Evolutionary conservation across 306 rosid genomes (phyloP).

Genomic region (Geum urbanum): DNA sequence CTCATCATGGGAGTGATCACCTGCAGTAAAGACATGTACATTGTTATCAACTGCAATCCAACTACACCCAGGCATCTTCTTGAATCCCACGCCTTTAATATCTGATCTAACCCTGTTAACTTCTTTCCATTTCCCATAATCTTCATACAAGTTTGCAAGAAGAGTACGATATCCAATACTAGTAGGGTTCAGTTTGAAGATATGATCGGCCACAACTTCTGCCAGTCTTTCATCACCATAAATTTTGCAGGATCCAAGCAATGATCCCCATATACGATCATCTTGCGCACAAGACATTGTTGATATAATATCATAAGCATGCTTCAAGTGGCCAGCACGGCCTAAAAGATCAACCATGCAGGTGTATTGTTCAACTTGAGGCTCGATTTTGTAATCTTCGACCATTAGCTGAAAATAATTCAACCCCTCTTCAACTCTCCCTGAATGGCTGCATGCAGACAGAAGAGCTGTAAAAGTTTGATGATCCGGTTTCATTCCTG

Average conservation of each 20-base stretch:
- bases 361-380: constrained; percentile 39
- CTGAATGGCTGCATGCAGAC: constrained; percentile 38
- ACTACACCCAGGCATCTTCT: constrained; percentile 38
- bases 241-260: constrained; percentile 42
- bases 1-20: constrained; percentile 33
- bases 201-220: constrained; percentile 29
- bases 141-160: constrained; percentile 41
- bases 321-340: constrained; percentile 35
- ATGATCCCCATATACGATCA: constrained; percentile 42
- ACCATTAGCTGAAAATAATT: constrained; percentile 28
- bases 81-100: constrained; percentile 32
- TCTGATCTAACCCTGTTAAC: constrained; percentile 28
- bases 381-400: constrained; percentile 28
- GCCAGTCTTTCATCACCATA: constrained; percentile 34
- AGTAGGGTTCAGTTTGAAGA: constrained; percentile 30
- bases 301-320: constrained; percentile 38
- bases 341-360: constrained; percentile 47
- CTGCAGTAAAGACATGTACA: constrained; percentile 24
- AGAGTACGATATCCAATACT: constrained; percentile 38
- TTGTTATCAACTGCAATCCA: constrained; percentile 38
- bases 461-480: constrained; percentile 43
- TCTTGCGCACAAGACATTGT: constrained; percentile 31
- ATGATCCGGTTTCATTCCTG: constrained; percentile 29
- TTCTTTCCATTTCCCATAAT: constrained; percentile 32
- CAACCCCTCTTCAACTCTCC: constrained; percentile 34